These are phyloP conservation scores for Poronia punctata DNA, from an alignment of 495 filamentous ascomycete species.

Conservation along the genomic window DNA sequence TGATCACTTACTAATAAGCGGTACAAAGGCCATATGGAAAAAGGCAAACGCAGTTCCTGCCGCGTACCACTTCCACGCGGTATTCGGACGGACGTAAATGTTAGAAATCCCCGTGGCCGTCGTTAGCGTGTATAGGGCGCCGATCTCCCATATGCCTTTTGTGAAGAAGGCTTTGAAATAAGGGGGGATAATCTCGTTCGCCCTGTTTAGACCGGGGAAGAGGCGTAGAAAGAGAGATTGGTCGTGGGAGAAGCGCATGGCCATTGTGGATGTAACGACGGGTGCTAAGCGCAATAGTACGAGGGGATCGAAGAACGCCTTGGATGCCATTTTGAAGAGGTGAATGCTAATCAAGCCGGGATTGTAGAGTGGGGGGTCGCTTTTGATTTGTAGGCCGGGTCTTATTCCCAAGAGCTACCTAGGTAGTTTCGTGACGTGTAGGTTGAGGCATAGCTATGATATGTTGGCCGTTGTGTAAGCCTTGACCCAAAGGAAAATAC, in stretches of 20 bases:
- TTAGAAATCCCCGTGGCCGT: constrained; percentile 17
- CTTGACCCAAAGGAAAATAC: too few species aligned
- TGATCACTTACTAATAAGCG: constrained; percentile 12
- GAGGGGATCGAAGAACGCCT: constrained; percentile 31
- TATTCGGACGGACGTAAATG: constrained; percentile 6
- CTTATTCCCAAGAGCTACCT: too few species aligned
- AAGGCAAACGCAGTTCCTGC: constrained; percentile 16
- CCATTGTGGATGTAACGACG: constrained; percentile 34
- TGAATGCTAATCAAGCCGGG: too few species aligned
- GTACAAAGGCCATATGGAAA: constrained; percentile 21
- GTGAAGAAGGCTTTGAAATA: constrained; percentile 26
- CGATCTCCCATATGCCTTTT: constrained; percentile 15
- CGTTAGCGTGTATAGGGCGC: constrained; percentile 17
- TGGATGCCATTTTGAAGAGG: constrained; percentile 35
- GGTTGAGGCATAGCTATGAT: too few species aligned
- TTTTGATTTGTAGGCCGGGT: too few species aligned
- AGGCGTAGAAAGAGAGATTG: constrained; percentile 27
- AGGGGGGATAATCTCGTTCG: constrained; percentile 19
- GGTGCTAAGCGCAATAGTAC: constrained; percentile 30
- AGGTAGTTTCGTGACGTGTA: too few species aligned
- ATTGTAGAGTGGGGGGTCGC: too few species aligned
- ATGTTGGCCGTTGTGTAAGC: too few species aligned
- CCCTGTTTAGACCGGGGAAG: constrained; percentile 13
- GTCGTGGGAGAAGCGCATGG: constrained; percentile 28
- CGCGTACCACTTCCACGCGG: constrained; percentile 21